Conservation (phyloP, 1,284 basidiomycete genomes). For the Inonotus obliquus region DNA sequence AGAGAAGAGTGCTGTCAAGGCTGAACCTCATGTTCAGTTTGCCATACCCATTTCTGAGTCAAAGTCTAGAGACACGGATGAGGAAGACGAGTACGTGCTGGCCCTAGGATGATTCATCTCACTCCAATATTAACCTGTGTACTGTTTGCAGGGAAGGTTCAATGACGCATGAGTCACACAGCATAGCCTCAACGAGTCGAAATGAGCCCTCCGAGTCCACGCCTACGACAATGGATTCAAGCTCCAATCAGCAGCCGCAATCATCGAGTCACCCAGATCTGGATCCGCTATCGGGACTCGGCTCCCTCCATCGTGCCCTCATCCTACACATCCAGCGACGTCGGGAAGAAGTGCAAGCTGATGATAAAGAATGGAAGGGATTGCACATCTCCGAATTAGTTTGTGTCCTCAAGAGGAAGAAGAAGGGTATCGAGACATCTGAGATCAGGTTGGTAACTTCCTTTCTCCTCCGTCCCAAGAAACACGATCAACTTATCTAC, state of each 20-base stretch:
- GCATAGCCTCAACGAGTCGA: neutral
- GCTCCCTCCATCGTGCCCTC: neutral
- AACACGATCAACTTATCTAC: too few relatives aligned
- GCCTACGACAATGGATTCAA: too few relatives aligned
- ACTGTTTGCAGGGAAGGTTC: neutral
- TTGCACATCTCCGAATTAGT: neutral
- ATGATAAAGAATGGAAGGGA: neutral
- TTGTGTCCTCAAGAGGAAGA: neutral
- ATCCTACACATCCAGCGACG: conserved; percentile 5
- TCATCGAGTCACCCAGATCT: neutral
- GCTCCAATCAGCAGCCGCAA: neutral
- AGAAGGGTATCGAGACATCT: neutral
- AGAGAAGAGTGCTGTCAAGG: neutral
- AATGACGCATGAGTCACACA: neutral
- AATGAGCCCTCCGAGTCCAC: neutral
- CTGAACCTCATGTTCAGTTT: neutral
- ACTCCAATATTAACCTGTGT: neutral
- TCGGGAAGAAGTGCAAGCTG: neutral
- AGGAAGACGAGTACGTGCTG: neutral
- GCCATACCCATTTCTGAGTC: neutral
- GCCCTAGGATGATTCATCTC: neutral
- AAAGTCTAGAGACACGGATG: neutral
- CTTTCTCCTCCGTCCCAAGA: too few relatives aligned
- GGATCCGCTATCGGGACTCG: conserved; percentile 3
- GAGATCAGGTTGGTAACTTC: neutral